phyloP scores from a whole-genome alignment of 352 stramenopile species.

The Globisporangium canariense region DNA sequence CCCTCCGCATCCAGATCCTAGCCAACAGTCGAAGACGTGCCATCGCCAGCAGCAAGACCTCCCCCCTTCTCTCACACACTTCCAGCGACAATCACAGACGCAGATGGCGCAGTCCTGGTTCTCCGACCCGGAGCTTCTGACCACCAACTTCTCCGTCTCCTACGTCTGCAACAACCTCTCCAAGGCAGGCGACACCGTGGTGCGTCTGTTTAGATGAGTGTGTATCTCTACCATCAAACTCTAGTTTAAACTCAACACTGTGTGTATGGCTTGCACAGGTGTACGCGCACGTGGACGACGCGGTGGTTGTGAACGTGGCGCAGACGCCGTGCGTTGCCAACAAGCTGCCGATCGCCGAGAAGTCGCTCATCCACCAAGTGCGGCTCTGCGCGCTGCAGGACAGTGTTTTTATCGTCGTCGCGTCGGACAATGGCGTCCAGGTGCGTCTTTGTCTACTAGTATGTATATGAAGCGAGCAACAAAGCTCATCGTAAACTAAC shows the following conservation, averaged over 20 bases:
- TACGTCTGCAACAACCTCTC: constrained; percentile 60
- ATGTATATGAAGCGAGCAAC: not conserved
- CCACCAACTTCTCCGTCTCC: constrained; percentile 39
- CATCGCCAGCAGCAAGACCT: not conserved
- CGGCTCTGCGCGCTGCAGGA: constrained; percentile 49
- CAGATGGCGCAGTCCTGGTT: constrained; percentile 45
- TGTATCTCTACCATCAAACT: not conserved
- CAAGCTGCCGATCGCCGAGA: constrained; percentile 44
- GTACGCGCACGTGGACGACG: constrained; percentile 46
- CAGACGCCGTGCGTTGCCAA: constrained; percentile 35
- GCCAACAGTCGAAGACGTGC: too few species aligned
- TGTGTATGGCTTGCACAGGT: constrained; percentile 21
- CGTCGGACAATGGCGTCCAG: constrained; percentile 55
- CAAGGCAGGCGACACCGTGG: constrained; percentile 39
- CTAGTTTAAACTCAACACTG: not conserved
- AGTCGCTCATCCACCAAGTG: constrained; percentile 60
- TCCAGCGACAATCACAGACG: not conserved
- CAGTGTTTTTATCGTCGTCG: constrained; percentile 55
- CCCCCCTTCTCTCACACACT: not conserved
- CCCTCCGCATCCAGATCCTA: too few species aligned
- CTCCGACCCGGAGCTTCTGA: constrained; percentile 38
- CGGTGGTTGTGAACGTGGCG: constrained; percentile 38
- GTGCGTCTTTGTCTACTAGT: constrained; percentile 16
- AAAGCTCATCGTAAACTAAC: not conserved
- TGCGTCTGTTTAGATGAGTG: constrained; percentile 13